Conservation (phyloP, 331 rosid species). For the Cucumis variabilis region DNA sequence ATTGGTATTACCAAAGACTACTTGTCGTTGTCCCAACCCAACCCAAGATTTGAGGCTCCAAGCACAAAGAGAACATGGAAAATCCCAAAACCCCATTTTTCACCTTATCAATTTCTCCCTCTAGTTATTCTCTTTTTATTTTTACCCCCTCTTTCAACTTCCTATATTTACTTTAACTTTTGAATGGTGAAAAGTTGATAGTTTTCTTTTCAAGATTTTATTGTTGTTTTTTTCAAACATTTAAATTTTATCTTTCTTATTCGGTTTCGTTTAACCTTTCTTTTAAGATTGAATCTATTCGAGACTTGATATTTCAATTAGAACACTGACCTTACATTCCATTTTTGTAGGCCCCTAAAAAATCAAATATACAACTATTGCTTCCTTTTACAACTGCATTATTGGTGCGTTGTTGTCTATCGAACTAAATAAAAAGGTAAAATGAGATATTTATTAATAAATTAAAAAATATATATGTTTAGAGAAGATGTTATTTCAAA, state of each 20-base stretch:
- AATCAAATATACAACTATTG: not conserved
- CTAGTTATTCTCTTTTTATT: not conserved
- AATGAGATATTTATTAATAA: not conserved
- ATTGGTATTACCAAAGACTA: not conserved
- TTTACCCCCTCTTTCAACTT: not conserved
- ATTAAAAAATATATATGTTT: not conserved
- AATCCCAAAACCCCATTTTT: constrained; percentile 1
- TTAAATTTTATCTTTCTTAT: not conserved
- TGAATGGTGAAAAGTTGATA: not conserved
- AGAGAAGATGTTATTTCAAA: not conserved
- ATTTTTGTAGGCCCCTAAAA: not conserved
- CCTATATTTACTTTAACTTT: not conserved
- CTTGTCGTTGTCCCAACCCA: constrained; percentile 1
- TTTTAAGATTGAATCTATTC: not conserved
- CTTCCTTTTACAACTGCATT: not conserved
- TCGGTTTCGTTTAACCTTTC: not conserved
- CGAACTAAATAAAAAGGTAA: not conserved
- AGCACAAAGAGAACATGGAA: constrained; percentile 7
- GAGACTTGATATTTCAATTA: not conserved
- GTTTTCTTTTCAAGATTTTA: not conserved
- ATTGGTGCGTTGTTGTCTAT: not conserved
- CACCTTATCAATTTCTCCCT: not conserved
- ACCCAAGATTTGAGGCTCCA: constrained; percentile 1
- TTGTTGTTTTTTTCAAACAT: too few relatives aligned
- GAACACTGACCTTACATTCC: not conserved